phyloP scores from a whole-genome alignment of 108 stramenopile genomes.

The Conticribra weissflogii region DNA sequence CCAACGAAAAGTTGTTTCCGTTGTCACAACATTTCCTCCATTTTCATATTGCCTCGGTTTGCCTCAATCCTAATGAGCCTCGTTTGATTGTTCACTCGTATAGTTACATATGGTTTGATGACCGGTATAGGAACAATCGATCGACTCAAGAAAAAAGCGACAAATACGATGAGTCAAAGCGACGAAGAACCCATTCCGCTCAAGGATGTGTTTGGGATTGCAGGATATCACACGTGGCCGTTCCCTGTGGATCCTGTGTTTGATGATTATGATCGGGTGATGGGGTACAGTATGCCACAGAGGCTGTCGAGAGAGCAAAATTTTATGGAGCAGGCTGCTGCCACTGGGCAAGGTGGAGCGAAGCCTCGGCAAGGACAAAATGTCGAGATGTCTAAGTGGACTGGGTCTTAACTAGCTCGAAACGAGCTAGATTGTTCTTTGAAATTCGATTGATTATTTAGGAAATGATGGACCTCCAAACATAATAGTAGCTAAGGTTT shows the following conservation, averaged over 20 bases:
- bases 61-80: too few relatives aligned
- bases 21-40: too few relatives aligned
- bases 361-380: conserved; percentile 7
- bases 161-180: conserved; percentile 80
- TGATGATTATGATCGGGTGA: conserved; percentile 81
- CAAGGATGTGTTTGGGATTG: conserved; percentile 89
- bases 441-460: too few relatives aligned
- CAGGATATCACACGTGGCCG: conserved; percentile 78
- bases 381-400: conserved; percentile 8
- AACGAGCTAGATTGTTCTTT: too few relatives aligned
- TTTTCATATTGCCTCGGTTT: too few relatives aligned
- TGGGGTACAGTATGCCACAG: conserved; percentile 84
- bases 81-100: too few relatives aligned
- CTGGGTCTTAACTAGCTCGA: conserved; percentile 9
- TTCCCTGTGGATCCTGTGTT: conserved; percentile 89
- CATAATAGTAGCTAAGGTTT: neutral
- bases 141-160: conserved; percentile 87
- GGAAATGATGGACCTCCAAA: neutral
- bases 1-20: too few relatives aligned
- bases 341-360: conserved; percentile 11
- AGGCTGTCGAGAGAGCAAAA: conserved; percentile 72
- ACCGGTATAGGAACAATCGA: conserved; percentile 92
- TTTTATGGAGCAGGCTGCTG: conserved; percentile 47
- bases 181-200: conserved; percentile 87
- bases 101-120: conserved; percentile 85